A percentile compares a stretch with the other conserved stretches of the same genome.
phyloP scores from a whole-genome alignment of 1,284 basidiomycete genomes.

The Leccinum subspadiceum region DNA sequence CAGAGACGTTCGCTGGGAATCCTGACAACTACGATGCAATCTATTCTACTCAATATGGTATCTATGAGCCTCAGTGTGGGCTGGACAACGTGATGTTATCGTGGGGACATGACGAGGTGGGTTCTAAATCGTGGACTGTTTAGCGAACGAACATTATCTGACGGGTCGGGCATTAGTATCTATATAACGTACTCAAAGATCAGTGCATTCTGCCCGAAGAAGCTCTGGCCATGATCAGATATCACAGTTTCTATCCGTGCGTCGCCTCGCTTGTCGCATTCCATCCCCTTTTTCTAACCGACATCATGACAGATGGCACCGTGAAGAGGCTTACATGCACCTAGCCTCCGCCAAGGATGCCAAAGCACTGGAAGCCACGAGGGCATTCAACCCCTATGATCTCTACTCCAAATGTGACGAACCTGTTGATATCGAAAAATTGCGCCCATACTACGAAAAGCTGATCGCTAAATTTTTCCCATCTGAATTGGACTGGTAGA shows the following conservation, averaged over 20 bases:
- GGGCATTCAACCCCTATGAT: slow-evolving; percentile 87
- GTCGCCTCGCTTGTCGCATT: slow-evolving; percentile 22
- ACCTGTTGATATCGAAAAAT: slow-evolving; percentile 56
- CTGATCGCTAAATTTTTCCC: slow-evolving; percentile 88
- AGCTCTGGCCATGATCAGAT: slow-evolving; percentile 88
- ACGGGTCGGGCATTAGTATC: slow-evolving; percentile 48
- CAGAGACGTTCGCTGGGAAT: slow-evolving; percentile 79
- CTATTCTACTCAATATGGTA: slow-evolving; percentile 79
- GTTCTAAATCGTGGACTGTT: slow-evolving; percentile 6
- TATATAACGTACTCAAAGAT: slow-evolving; percentile 75
- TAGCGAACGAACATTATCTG: slow-evolving; percentile 8
- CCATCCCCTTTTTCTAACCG: slow-evolving; percentile 1
- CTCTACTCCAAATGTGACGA: slow-evolving; percentile 87
- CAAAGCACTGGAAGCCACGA: slow-evolving; percentile 63
- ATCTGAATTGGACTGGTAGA: slow-evolving; percentile 71
- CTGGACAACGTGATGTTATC: slow-evolving; percentile 89
- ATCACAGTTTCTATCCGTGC: slow-evolving; percentile 90
- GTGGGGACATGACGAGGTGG: slow-evolving; percentile 87
- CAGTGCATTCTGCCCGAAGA: slow-evolving; percentile 80
- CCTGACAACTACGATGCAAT: slow-evolving; percentile 71
- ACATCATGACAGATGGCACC: slow-evolving; percentile 63
- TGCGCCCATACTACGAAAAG: slow-evolving; percentile 80
- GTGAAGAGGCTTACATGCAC: slow-evolving; percentile 79
- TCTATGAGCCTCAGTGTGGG: slow-evolving; percentile 83
- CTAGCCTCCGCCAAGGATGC: slow-evolving; percentile 71